phyloP scores from a whole-genome alignment of 2,329 filamentous ascomycete genomes.

The Aspergillus fumigatiaffinis region DNA sequence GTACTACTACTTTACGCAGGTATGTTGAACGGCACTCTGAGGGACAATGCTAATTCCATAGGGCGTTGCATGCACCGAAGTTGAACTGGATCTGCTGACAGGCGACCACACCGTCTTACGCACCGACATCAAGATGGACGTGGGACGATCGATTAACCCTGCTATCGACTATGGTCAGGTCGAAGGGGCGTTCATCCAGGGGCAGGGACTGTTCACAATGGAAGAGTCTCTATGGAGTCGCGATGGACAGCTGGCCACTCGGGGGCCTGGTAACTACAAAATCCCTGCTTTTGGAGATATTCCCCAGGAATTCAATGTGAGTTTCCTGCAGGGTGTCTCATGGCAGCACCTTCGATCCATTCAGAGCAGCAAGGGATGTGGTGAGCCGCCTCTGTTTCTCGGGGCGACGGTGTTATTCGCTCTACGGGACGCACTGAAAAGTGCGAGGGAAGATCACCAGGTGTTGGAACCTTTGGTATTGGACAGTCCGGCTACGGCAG shows the following conservation, averaged over 20 bases:
- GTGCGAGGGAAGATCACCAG: slow-evolving; percentile 47
- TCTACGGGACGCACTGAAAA: slow-evolving; percentile 50
- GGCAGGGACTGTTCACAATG: slow-evolving; percentile 74
- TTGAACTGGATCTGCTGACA: slow-evolving; percentile 88
- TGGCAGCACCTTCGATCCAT: slow-evolving; percentile 53
- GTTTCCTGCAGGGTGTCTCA: slow-evolving; percentile 54
- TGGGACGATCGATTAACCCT: slow-evolving; percentile 61
- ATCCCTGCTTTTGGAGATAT: slow-evolving; percentile 67
- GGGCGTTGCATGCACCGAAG: slow-evolving; percentile 80
- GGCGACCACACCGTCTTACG: slow-evolving; percentile 88
- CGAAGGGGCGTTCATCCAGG: slow-evolving; percentile 77
- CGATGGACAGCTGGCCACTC: slow-evolving; percentile 60
- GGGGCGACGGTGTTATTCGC: slow-evolving; percentile 53
- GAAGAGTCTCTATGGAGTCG: slow-evolving; percentile 68
- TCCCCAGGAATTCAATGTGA: slow-evolving; percentile 62
- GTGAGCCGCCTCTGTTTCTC: slow-evolving; percentile 61
- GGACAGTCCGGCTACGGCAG: slow-evolving; percentile 50
- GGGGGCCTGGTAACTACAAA: slow-evolving; percentile 62
- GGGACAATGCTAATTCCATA: too few species aligned
- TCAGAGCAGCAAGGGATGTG: slow-evolving; percentile 51
- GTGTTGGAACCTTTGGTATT: slow-evolving; percentile 42
- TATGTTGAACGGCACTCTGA: too few species aligned
- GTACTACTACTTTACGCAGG: slow-evolving; percentile 99
- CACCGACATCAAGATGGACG: slow-evolving; percentile 96
- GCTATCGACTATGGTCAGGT: slow-evolving; percentile 80